Percentiles rank a stretch among this genome's conserved stretches.
Evolutionary conservation across 2,329 filamentous ascomycete genomes (phyloP).

Genomic region (Microcyclosporella mali): DNA sequence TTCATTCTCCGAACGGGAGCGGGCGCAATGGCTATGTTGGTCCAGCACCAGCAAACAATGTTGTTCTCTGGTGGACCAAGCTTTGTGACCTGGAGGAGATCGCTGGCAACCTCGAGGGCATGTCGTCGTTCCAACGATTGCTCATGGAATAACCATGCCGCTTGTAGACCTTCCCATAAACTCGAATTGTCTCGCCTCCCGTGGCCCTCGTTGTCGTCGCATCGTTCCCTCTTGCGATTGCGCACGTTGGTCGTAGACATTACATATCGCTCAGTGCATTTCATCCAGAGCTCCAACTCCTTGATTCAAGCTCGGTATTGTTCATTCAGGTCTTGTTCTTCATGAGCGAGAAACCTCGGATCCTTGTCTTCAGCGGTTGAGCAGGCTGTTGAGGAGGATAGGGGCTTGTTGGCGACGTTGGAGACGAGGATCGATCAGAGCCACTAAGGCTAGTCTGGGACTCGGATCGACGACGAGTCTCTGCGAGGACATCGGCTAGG

Average conservation of each 20-base stretch:
- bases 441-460: slow-evolving; percentile 22
- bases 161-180: background rate
- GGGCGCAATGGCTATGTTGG: background rate
- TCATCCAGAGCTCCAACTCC: background rate
- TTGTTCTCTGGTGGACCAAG: too few species aligned
- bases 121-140: too few species aligned
- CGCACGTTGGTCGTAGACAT: background rate
- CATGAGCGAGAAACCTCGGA: slow-evolving; percentile 16
- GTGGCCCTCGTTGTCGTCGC: background rate
- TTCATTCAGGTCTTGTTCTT: slow-evolving; percentile 9
- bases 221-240: too few species aligned
- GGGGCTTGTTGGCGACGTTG: slow-evolving; percentile 8
- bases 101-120: too few species aligned
- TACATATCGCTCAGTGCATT: background rate
- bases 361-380: slow-evolving; percentile 12
- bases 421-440: slow-evolving; percentile 14
- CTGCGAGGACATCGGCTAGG: slow-evolving; percentile 31
- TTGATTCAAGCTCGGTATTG: background rate
- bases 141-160: too few species aligned
- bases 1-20: background rate
- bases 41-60: background rate
- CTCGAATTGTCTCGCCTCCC: background rate
- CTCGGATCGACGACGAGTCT: slow-evolving; percentile 27
- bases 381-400: slow-evolving; percentile 6
- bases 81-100: too few species aligned